These are phyloP conservation scores for Cytidiella melzeri DNA, from an alignment of 768 basidiomycete genomes.

Conservation along the genomic window DNA sequence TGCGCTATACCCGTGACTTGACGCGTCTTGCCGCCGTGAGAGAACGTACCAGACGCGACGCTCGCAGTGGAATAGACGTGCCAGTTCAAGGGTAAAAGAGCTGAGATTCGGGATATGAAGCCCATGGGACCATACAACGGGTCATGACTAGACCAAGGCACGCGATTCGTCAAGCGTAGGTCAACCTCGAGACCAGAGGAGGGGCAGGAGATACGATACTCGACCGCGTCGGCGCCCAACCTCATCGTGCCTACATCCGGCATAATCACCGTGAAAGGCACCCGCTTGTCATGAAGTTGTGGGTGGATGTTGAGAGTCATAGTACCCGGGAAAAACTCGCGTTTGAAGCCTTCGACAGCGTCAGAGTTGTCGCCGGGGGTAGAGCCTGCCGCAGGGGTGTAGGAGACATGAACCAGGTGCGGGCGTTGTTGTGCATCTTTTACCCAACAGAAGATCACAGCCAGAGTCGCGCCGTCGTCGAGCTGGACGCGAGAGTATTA, in stretches of 20 bases:
- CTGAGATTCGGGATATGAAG: slow-evolving; percentile 12
- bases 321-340: slow-evolving; percentile 18
- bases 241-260: slow-evolving; percentile 17
- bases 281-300: neutral
- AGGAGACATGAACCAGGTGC: slow-evolving; percentile 19
- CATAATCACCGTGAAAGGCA: slow-evolving; percentile 14
- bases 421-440: slow-evolving; percentile 14
- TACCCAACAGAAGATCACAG: slow-evolving; percentile 24
- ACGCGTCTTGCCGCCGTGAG: slow-evolving; percentile 10
- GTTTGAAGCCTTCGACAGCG: slow-evolving; percentile 13
- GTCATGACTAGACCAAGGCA: slow-evolving; percentile 13
- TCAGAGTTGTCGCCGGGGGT: neutral
- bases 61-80: slow-evolving; percentile 20
- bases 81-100: slow-evolving; percentile 22
- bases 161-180: slow-evolving; percentile 11
- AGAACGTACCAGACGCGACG: slow-evolving; percentile 11
- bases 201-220: slow-evolving; percentile 12
- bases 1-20: slow-evolving; percentile 13
- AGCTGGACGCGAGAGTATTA: slow-evolving; percentile 21
- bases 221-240: slow-evolving; percentile 8
- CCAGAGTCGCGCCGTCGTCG: slow-evolving; percentile 19
- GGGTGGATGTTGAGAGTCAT: neutral
- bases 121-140: slow-evolving; percentile 20
- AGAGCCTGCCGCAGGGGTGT: slow-evolving; percentile 4
- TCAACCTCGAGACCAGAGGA: slow-evolving; percentile 12